Evolutionary conservation across 208 protist species (phyloP), one percentile per base, ranked within the genome.

Genomic region (Kentomonas sorsogonicus): DNA sequence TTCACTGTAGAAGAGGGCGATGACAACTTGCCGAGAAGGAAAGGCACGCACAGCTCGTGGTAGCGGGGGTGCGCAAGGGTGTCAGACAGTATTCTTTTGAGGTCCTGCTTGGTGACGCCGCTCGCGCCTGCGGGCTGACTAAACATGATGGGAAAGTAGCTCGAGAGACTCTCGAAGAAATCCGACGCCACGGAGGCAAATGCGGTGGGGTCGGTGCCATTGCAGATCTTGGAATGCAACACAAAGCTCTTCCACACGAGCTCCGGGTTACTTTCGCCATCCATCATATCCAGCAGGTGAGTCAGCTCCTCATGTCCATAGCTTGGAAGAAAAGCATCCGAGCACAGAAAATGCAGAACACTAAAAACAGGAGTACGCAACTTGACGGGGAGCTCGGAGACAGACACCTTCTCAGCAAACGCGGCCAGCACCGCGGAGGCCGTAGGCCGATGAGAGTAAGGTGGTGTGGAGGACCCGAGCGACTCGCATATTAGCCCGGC

Each of bases 71-170:
- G 46, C 36, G 64, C 71, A 48, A 94, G 75, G 38, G 69, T 79
- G 7, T 43, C 43, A 22, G 68, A 66, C 20, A 94, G 70, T 29
- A 34, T 60, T 20, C 26, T 40, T 38, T 63, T 68, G 31, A 94
- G 61, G 7, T 88, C 78, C 4, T 76, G 51, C 58, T 84, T 83
- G 16, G 75, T 89, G 13, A 94, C 79, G 3, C 15, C 26, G 60
- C 83, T 91, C n/a, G n/a, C n/a, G 23, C 67, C 73, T 1, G 68
- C 71, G 10, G 83, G 80, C 44, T 79, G 75, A 10, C 71, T 75
- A 66, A 91, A 94, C 25, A 91, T 69, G 3, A 94, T 66, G 34
- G 86, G 86, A 66, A 94, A 94, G 54, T 94, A 94, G 57, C 76
- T 87, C 10, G 86, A 77, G 26, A 91, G 10, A 53, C 70, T 85